Evolutionary conservation across 2,329 filamentous ascomycete species (phyloP).

Genomic region (Fusarium coicis): DNA sequence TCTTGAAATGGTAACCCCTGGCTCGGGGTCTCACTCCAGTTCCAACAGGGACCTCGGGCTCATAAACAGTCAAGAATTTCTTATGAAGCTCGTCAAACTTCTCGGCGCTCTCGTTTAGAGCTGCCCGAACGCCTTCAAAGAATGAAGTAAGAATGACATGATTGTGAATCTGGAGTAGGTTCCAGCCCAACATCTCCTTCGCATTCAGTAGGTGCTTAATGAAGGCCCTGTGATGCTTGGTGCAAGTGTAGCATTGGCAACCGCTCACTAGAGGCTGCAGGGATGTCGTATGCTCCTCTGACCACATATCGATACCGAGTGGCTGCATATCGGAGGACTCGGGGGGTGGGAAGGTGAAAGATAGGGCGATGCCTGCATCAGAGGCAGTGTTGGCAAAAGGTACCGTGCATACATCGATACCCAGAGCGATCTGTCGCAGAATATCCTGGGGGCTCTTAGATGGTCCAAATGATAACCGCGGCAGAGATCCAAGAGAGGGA

Average conservation of each 20-base stretch:
- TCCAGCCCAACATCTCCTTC: slow-evolving; percentile 98
- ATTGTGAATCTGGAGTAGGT: slow-evolving; percentile 92
- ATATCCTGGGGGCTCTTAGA: slow-evolving; percentile 79
- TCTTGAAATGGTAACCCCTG: slow-evolving; percentile 85
- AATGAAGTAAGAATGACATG: slow-evolving; percentile 77
- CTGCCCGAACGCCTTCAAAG: slow-evolving; percentile 75
- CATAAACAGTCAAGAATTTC: slow-evolving; percentile 67
- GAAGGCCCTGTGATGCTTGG: slow-evolving; percentile 85
- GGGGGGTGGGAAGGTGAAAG: slow-evolving; percentile 76
- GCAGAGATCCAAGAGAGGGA: slow-evolving; percentile 67
- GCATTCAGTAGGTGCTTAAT: slow-evolving; percentile 87
- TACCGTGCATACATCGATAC: slow-evolving; percentile 82
- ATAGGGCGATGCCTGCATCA: slow-evolving; percentile 85
- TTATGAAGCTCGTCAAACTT: slow-evolving; percentile 66
- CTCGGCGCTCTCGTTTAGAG: slow-evolving; percentile 65
- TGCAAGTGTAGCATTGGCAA: slow-evolving; percentile 87
- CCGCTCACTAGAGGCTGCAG: slow-evolving; percentile 68
- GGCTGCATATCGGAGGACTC: slow-evolving; percentile 49
- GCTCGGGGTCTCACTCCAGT: slow-evolving; percentile 82
- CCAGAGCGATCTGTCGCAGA: slow-evolving; percentile 78
- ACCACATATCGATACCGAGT: slow-evolving; percentile 85
- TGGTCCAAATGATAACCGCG: slow-evolving; percentile 78
- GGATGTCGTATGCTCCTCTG: slow-evolving; percentile 67
- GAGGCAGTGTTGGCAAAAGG: slow-evolving; percentile 80
- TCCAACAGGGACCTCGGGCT: slow-evolving; percentile 75